phyloP scores from a whole-genome alignment of 495 filamentous ascomycete genomes.

The Xylaria nigripes region DNA sequence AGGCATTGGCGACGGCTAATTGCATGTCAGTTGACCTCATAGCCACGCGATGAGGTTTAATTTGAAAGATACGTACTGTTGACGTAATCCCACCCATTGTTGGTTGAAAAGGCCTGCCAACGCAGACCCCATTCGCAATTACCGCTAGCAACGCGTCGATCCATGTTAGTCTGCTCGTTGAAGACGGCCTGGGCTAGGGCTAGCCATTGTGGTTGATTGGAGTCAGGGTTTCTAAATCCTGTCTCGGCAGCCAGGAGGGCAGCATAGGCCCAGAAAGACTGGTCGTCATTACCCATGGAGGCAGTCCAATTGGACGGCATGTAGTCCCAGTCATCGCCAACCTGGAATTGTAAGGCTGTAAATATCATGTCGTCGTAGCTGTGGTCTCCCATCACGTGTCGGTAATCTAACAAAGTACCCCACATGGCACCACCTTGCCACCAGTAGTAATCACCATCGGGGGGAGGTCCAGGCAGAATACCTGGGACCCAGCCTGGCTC shows the following conservation, averaged over 20 bases:
- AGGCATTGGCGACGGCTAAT: conserved; percentile 46
- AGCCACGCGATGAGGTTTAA: neutral
- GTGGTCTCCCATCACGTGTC: conserved; percentile 46
- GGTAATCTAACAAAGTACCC: conserved; percentile 53
- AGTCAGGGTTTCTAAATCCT: conserved; percentile 52
- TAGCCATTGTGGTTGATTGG: conserved; percentile 55
- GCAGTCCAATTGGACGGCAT: conserved; percentile 50
- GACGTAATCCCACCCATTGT: conserved; percentile 65
- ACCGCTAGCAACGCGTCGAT: conserved; percentile 49
- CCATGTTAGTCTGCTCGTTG: conserved; percentile 51
- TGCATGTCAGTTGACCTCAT: neutral
- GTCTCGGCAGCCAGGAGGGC: conserved; percentile 63
- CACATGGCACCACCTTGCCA: conserved; percentile 65
- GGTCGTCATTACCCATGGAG: conserved; percentile 64
- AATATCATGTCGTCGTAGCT: conserved; percentile 46
- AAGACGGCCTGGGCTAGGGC: conserved; percentile 64
- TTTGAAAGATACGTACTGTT: conserved; percentile 44
- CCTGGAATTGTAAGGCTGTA: conserved; percentile 46
- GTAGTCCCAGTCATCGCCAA: conserved; percentile 44
- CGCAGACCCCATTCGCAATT: conserved; percentile 63
- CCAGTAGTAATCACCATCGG: conserved; percentile 56
- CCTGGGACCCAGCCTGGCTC: conserved; percentile 50
- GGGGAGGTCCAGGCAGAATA: conserved; percentile 42
- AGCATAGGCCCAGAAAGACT: conserved; percentile 64
- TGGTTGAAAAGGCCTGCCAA: conserved; percentile 73